Evolutionary conservation across 495 filamentous ascomycete genomes (phyloP), one percentile per base, ranked within the genome.

Genomic region (Amphirosellinia nigrospora): DNA sequence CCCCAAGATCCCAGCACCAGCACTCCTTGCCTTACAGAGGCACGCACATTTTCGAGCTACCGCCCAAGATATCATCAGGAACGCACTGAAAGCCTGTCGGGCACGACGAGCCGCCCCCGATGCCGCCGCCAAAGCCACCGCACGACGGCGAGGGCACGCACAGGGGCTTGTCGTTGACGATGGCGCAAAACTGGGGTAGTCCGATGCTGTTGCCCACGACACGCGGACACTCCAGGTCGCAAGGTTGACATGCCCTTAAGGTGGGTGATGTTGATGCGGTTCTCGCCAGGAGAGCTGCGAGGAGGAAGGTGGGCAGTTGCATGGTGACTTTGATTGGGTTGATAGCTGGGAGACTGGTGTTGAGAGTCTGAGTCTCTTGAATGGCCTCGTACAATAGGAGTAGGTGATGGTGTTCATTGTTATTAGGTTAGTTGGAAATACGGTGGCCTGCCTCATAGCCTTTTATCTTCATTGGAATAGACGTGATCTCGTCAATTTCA

Each of bases 181-280:
- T 62, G 59, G 59, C 59, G 39, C 59, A 62, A 39, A 62, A 62
- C 59, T 62, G 59, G 1, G 59, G 59, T 0, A 62, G 11, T 26
- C 59, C 59, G 23, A 62, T 45, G 38, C 59, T 62, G 38, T 62
- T 62, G 59, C 59, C 59, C 11, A 62, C 8, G 10, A 62, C 59
- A 23, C 59, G 59, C 11, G 59, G 59, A 45, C 38, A 62, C 10
- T 41, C 38, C 13, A 45, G 39, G 23, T 45, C n/a, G 23, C 59
- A 62, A 21, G 59, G 4, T 43, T 62, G 59, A 4, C 59, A 43
- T 0, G 59, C 56, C 2, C 56, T 36, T 16, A 10, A 23, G 1
- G 21, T 15, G 16, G 38, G 38, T 7, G 59, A 23, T 41, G 38
- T 3, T 4, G 21, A 26, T 26, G 21, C 36, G n/a, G 36, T 5